Percentiles rank a stretch among this genome's conserved stretches.
Evolutionary conservation across 2,329 filamentous ascomycete genomes (phyloP).

Genomic region (Dothiorella sarmentorum): DNA sequence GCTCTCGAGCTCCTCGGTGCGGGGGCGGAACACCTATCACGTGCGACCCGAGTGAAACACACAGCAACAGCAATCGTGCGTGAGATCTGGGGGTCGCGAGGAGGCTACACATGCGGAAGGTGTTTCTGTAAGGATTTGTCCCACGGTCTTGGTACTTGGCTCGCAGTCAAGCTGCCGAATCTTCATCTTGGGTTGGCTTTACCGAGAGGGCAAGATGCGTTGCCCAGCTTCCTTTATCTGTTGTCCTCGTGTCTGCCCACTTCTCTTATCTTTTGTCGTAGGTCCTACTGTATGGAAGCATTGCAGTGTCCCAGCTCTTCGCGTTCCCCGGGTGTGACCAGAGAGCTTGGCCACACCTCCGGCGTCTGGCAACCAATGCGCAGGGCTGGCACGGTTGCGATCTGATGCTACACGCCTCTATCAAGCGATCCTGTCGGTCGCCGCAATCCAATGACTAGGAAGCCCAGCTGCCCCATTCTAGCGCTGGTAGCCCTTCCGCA

Average conservation of each 20-base stretch:
- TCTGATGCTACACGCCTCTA: constrained; percentile 7
- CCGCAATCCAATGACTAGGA: not conserved
- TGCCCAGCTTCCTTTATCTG: constrained; percentile 8
- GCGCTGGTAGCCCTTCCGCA: not conserved
- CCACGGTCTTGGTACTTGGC: constrained; percentile 8
- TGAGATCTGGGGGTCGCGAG: not conserved
- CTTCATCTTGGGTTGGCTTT: not conserved
- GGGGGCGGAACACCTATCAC: constrained; percentile 3
- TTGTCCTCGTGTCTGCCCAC: constrained; percentile 4
- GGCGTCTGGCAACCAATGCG: not conserved
- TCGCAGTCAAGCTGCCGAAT: constrained; percentile 3
- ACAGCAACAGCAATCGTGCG: not conserved
- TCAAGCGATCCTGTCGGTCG: not conserved
- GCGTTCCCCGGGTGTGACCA: not conserved
- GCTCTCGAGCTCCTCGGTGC: not conserved
- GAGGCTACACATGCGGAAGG: not conserved
- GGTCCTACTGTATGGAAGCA: not conserved
- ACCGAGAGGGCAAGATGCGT: constrained; percentile 6
- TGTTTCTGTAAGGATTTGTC: not conserved
- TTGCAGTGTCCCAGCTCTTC: not conserved
- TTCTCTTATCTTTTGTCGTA: constrained; percentile 6
- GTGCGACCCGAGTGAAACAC: not conserved
- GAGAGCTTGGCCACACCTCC: not conserved
- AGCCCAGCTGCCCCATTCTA: not conserved
- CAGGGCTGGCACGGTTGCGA: not conserved